Conservation (phyloP, 148 eudicot genomes). For the Hydrangea macrophylla region DNA sequence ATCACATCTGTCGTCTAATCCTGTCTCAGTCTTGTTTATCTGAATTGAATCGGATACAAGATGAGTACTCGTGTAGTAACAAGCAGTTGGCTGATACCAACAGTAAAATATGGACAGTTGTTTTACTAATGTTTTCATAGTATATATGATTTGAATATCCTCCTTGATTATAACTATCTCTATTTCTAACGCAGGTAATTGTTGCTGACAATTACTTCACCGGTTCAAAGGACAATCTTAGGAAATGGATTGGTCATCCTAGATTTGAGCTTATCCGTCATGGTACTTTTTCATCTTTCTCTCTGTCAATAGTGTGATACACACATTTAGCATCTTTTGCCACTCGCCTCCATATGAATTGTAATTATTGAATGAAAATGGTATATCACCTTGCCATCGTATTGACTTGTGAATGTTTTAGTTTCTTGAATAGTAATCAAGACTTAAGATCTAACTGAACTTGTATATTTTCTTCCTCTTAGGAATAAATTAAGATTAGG, state of each 20-base stretch:
- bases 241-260: conserved; percentile 87
- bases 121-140: background rate
- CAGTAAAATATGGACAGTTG: background rate
- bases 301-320: background rate
- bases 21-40: background rate
- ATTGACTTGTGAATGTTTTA: background rate
- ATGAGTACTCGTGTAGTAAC: background rate
- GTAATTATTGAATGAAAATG: no score
- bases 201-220: conserved; percentile 92
- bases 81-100: background rate
- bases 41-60: background rate
- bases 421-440: no score
- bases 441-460: no score
- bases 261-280: conserved; percentile 96
- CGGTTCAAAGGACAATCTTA: conserved; percentile 86
- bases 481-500: no score
- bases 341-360: background rate
- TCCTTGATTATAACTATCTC: background rate
- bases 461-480: no score
- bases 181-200: conserved; percentile 48
- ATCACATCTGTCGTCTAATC: conserved; percentile 1
- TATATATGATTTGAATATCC: background rate
- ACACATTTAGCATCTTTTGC: background rate
- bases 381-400: no score
- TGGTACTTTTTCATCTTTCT: conserved; percentile 36